Evolutionary conservation across 257 asterid species (phyloP).

Genomic region (Capsicum pubescens): DNA sequence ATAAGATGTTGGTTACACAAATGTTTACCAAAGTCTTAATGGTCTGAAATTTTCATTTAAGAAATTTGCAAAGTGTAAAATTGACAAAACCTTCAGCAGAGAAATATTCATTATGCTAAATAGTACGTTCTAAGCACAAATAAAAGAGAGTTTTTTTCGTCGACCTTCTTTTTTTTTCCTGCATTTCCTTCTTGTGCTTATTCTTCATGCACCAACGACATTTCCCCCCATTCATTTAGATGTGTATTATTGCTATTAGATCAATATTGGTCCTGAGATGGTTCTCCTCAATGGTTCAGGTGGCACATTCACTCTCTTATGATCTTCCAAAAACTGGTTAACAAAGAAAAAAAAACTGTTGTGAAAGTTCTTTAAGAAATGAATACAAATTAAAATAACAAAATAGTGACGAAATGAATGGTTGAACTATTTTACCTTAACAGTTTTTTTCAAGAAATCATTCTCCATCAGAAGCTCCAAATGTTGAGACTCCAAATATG

Average conservation of each 20-base stretch:
- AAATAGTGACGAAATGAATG: not conserved
- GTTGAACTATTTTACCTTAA: not conserved
- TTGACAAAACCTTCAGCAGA: too few species aligned
- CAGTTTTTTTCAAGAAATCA: conserved; percentile 18
- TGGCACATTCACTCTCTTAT: conserved; percentile 11
- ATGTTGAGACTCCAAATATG: conserved; percentile 21
- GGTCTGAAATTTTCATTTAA: not conserved
- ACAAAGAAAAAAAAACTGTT: not conserved
- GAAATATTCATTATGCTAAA: not conserved
- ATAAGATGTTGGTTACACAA: too few species aligned
- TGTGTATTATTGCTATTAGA: not conserved
- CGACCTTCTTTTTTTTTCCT: not conserved
- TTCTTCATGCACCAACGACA: not conserved
- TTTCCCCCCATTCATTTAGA: not conserved
- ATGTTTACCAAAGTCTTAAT: not conserved
- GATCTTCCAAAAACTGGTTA: conserved; percentile 22
- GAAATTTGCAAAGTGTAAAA: not conserved
- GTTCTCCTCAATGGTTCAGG: conserved; percentile 22
- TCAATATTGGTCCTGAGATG: conserved; percentile 22
- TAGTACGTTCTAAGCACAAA: not conserved
- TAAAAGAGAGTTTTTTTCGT: not conserved
- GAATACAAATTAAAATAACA: not conserved
- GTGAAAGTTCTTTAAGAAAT: not conserved
- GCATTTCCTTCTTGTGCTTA: not conserved
- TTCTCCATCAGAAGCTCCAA: not conserved